Base-by-base conservation (phyloP, 345 rosid species). In the Brassica nigra region DNA sequence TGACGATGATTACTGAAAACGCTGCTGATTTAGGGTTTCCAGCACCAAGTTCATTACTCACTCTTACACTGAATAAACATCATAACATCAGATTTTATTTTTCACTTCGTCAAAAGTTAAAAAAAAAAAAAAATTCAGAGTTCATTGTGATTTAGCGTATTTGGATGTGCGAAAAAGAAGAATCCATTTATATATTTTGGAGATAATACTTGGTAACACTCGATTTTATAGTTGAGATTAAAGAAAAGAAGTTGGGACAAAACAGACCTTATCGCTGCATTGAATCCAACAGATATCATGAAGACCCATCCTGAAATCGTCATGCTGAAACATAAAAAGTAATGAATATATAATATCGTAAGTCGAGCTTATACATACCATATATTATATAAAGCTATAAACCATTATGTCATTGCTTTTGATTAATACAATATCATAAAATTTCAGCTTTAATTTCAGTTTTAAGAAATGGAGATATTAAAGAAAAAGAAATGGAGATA, bases 21-120 rank as follows among this genome's bases (percentile, higher is more conserved):
- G 89, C 75, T 2, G 92, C 94, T 12, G 94, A 81, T 74, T 85
- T 88, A 0, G 96, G 95, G 42, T 91, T 90, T 33, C 87, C 88
- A 1, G 90, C 92, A 85, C 97, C 97, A 9, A 92, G 89, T 77
- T 92, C 97, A 55, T 92, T 92, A 80, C 94, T 88, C 28, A 89
- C 97, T 76, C 97, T 86, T 64, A 90, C 97, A 69, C 97, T 90
- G 85, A 5, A 18, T 18, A 20, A 79, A 31, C 28, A 7, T 65
- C 29, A 36, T 18, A 29, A 42, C 30, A 52, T 31, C 61, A 36
- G n/a, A 12, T 12, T 47, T 12, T 49, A 4, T 14, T 39, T 27
- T 28, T 42, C 64, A 8, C 8, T 47, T 67, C 1, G 10, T 52
- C 8, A 44, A 57, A 54, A 54, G 15, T 47, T 29, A 11, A 12